Base-by-base conservation (phyloP, 2,329 filamentous ascomycete species). In the Ascochyta clinopodiicola region DNA sequence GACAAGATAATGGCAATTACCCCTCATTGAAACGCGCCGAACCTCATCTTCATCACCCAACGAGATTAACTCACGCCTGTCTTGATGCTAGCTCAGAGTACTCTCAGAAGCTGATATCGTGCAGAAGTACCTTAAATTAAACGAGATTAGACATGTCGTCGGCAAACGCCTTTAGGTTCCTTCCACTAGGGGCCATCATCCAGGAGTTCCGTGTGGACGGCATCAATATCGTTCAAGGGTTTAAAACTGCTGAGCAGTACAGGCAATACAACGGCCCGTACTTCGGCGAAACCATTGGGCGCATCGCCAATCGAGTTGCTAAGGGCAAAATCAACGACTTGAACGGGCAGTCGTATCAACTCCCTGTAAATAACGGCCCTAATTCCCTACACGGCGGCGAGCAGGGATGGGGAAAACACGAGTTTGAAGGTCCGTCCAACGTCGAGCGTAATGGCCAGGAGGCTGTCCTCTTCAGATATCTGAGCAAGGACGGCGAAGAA, bases 221-320 rank as follows among this genome's bases (percentile, higher is more conserved):
- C 61, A 80, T 85, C 72, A 95, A 97, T 79, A 95, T 99, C 63
- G 93, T 97, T 21, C 90, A 95, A 65, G 88, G 88, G 48, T 97
- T 97, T 79, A 85, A 90, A 17, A 87, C 83, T 13, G 84, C 89
- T 48, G 86, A 89, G 39, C 85, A 88, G 57, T 97, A 97, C 79
- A 84, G 84, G 62, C 78, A 85, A 64, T 61, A 93, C 81, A 94
- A 95, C 78, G 80, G 77, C 10, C 87, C 91, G 1, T 93, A 87
- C 80, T 98, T 96, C 72, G 94, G 95, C 61, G 93, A 94, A 75
- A 98, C 92, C 39, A 96, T 98, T 73, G 95, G 95, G 51, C 90
- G 85, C 35, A 81, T 86, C 27, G 84, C 92, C 58, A 98, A 98
- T 79, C 88, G 94, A 53, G 86, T 96, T 72, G 84, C 86, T 52